Evolutionary conservation across 306 rosid genomes (phyloP).

Genomic region (Dalbergia oliveri): DNA sequence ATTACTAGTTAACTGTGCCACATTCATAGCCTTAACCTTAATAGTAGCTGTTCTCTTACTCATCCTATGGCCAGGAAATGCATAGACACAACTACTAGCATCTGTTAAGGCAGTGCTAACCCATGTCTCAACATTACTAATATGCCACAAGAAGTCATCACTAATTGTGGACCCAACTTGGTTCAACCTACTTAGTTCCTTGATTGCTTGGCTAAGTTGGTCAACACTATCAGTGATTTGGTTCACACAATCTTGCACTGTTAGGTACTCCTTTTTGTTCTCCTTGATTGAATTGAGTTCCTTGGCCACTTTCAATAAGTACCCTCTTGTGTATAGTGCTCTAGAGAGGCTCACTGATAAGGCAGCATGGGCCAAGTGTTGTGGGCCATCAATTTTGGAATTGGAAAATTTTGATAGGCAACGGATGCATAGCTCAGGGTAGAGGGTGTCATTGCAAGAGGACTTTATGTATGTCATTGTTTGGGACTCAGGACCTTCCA

Average conservation of each 20-base stretch:
- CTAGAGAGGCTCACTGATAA: slow-evolving; percentile 61
- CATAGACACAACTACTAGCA: slow-evolving; percentile 59
- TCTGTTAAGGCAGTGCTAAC: slow-evolving; percentile 66
- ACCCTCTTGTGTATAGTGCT: slow-evolving; percentile 52
- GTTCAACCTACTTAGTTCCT: slow-evolving; percentile 50
- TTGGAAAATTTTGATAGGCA: slow-evolving; percentile 48
- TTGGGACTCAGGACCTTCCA: slow-evolving; percentile 23
- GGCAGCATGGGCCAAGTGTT: slow-evolving; percentile 59
- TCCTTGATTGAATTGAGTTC: slow-evolving; percentile 46
- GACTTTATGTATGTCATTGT: slow-evolving; percentile 50
- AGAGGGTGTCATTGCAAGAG: slow-evolving; percentile 62
- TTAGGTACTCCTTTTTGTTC: slow-evolving; percentile 46
- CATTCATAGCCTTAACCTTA: slow-evolving; percentile 64
- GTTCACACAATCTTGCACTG: slow-evolving; percentile 58
- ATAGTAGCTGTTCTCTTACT: slow-evolving; percentile 63
- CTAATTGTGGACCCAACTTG: neutral
- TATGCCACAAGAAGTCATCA: slow-evolving; percentile 63
- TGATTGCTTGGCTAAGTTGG: slow-evolving; percentile 59
- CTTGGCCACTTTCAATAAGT: slow-evolving; percentile 47
- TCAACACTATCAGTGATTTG: slow-evolving; percentile 66
- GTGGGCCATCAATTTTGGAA: slow-evolving; percentile 48
- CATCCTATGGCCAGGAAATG: slow-evolving; percentile 55
- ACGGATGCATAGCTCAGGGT: slow-evolving; percentile 55
- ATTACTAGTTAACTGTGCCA: slow-evolving; percentile 65
- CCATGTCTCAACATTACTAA: slow-evolving; percentile 77